Conservation (phyloP, 306 rosid species). For the barrel medic (Medicago truncatula) region DNA sequence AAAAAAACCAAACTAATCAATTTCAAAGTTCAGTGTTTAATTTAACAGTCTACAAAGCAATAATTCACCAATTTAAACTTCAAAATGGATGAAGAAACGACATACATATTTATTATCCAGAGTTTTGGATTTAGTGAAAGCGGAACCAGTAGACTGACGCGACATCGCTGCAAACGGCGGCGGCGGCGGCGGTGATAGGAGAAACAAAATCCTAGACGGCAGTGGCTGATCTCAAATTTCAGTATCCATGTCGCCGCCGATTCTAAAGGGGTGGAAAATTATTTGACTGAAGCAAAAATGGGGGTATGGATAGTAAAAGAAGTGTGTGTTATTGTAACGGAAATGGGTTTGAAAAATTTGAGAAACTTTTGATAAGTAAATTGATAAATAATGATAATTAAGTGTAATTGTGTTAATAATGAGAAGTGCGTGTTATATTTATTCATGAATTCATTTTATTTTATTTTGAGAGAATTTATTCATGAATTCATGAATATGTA, state of each 20-base stretch:
- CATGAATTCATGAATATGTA: too few relatives aligned
- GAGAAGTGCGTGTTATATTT: neutral
- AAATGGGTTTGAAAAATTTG: too few relatives aligned
- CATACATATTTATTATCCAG: constrained; percentile 92
- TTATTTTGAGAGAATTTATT: too few relatives aligned
- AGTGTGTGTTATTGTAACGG: too few relatives aligned
- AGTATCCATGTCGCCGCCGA: too few relatives aligned
- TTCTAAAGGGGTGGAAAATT: too few relatives aligned
- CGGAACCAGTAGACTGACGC: constrained; percentile 73
- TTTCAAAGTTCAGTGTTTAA: neutral
- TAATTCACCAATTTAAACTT: neutral
- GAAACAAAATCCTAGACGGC: too few relatives aligned
- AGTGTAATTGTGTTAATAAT: constrained; percentile 27
- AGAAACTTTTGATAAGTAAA: too few relatives aligned
- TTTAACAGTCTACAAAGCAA: neutral
- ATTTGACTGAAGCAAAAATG: too few relatives aligned
- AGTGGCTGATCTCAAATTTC: too few relatives aligned
- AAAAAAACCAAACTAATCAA: neutral
- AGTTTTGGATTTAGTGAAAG: constrained; percentile 90
- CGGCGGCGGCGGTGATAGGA: constrained; percentile 3
- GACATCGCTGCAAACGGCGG: constrained; percentile 60
- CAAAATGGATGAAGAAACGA: constrained; percentile 14
- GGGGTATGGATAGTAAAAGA: too few relatives aligned
- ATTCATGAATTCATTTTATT: too few relatives aligned
- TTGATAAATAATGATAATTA: neutral